phyloP scores from a whole-genome alignment of 2,329 filamentous ascomycete species.

The Pestalotiopsis sp. region DNA sequence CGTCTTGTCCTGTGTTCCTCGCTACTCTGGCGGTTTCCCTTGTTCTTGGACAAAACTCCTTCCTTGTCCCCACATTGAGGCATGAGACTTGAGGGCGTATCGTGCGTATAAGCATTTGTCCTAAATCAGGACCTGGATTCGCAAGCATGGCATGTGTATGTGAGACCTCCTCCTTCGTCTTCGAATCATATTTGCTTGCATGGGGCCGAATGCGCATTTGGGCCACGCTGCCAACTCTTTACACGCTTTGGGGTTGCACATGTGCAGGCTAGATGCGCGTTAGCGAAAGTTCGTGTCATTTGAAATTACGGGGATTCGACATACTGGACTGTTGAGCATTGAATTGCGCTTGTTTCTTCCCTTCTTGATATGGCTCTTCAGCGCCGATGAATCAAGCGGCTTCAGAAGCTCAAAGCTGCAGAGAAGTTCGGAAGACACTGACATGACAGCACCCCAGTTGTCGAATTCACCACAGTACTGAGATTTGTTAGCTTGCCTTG shows the following conservation, averaged over 20 bases:
- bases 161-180: not conserved
- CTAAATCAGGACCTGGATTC: not conserved
- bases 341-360: conserved; percentile 91
- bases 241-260: conserved; percentile 61
- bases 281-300: conserved; percentile 10
- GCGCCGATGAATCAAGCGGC: conserved; percentile 89
- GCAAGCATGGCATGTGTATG: not conserved
- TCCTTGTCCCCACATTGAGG: not conserved
- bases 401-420: conserved; percentile 98
- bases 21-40: not conserved
- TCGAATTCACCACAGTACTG: conserved; percentile 99
- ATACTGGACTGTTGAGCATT: conserved; percentile 94
- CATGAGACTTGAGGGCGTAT: not conserved
- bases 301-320: conserved; percentile 38
- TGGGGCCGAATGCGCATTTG: not conserved
- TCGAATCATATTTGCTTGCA: not conserved
- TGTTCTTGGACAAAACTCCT: not conserved
- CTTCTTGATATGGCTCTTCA: conserved; percentile 99
- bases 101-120: not conserved
- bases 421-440: conserved; percentile 87
- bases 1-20: conserved; percentile 6
- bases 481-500: conserved; percentile 23
- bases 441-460: conserved; percentile 99
- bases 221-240: conserved; percentile 13
- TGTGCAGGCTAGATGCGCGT: conserved; percentile 49